Percentiles rank a stretch among this genome's conserved stretches.
These are phyloP conservation scores for Rhytidiadelphus loreus DNA, from an alignment of 225 moss, liverwort and hornwort genomes.

Conservation along the genomic window DNA sequence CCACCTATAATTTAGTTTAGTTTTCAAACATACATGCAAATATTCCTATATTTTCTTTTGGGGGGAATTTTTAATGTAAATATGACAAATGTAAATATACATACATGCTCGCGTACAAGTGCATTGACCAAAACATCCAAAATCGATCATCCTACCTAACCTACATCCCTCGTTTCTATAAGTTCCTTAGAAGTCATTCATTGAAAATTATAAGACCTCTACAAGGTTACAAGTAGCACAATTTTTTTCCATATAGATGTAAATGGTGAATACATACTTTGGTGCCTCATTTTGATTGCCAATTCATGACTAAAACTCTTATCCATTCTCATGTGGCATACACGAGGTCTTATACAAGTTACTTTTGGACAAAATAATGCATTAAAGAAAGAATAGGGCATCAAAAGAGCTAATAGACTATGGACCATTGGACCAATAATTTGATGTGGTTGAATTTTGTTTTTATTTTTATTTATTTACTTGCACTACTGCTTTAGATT, in stretches of 20 bases:
- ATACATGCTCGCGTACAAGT: no score
- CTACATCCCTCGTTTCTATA: neutral
- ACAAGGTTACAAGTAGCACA: fast-evolving
- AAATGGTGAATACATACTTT: neutral
- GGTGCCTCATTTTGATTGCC: neutral
- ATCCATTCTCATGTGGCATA: neutral
- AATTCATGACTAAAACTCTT: neutral
- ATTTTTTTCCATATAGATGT: neutral
- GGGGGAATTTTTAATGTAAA: neutral
- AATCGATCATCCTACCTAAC: neutral
- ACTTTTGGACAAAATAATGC: neutral
- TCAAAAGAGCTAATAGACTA: no score
- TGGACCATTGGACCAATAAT: no score
- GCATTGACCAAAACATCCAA: neutral
- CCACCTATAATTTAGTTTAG: no score
- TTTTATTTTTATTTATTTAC: no score
- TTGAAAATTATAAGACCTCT: neutral
- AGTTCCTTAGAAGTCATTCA: neutral
- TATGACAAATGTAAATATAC: neutral
- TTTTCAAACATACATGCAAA: neutral
- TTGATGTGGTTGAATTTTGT: no score
- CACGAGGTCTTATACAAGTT: neutral
- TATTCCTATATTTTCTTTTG: neutral
- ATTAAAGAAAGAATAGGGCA: no score
- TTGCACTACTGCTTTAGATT: no score